phyloP scores from a whole-genome alignment of 1,284 basidiomycete species.

The Sphagnurus paluster region DNA sequence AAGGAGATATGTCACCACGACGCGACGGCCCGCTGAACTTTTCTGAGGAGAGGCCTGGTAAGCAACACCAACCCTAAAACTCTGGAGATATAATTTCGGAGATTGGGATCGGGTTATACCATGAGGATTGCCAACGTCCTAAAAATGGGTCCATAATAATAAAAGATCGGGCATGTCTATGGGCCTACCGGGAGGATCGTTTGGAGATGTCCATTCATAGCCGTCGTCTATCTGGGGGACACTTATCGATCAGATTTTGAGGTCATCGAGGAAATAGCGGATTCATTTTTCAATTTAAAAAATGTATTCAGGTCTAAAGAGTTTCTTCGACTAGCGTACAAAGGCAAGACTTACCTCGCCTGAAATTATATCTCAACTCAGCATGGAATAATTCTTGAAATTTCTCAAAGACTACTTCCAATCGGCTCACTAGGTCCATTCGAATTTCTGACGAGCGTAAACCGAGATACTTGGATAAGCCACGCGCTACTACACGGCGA shows the following conservation, averaged over 20 bases:
- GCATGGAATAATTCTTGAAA: too few relatives aligned
- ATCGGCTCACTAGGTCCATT: too few relatives aligned
- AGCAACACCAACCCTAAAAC: slow-evolving; percentile 13
- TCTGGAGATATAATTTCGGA: slow-evolving; percentile 14
- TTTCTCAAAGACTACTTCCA: too few relatives aligned
- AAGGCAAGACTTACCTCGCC: too few relatives aligned
- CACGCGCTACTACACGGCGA: neutral
- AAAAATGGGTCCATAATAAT: neutral
- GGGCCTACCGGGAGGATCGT: slow-evolving; percentile 7
- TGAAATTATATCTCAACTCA: too few relatives aligned
- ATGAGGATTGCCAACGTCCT: neutral
- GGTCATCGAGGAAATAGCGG: too few relatives aligned
- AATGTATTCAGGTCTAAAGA: neutral
- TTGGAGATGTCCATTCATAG: slow-evolving; percentile 3
- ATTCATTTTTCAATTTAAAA: neutral
- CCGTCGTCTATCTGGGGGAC: neutral
- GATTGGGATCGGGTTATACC: slow-evolving; percentile 3
- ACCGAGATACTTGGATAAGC: too few relatives aligned
- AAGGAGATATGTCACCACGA: slow-evolving; percentile 5
- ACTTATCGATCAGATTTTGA: neutral
- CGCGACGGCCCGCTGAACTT: slow-evolving; percentile 5
- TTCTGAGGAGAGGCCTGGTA: neutral
- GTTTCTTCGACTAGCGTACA: neutral
- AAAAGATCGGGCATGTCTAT: slow-evolving; percentile 5
- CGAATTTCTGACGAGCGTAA: too few relatives aligned